These are phyloP conservation scores for Tulasnella sp. DNA, from an alignment of 768 basidiomycete species.

Conservation along the genomic window DNA sequence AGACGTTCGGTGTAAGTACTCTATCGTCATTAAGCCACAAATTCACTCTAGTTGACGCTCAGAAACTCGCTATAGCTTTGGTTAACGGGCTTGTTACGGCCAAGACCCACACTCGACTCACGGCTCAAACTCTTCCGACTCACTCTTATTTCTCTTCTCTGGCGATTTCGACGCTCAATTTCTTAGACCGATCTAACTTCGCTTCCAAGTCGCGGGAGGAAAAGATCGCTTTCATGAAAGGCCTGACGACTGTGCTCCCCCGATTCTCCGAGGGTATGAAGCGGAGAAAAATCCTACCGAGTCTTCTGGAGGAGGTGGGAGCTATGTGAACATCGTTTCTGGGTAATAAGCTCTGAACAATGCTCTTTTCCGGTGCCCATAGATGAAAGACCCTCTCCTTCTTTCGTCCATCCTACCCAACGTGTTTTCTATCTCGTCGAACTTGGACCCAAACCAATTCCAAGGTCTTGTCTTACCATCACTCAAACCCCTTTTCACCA, in stretches of 20 bases:
- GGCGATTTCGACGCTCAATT: slow-evolving; percentile 92
- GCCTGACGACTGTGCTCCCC: slow-evolving; percentile 71
- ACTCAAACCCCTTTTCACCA: slow-evolving; percentile 79
- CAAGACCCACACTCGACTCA: slow-evolving; percentile 65
- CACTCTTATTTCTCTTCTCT: slow-evolving; percentile 93
- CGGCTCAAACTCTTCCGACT: slow-evolving; percentile 72
- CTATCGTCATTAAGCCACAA: neutral
- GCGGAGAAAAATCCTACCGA: slow-evolving; percentile 84
- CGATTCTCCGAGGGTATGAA: slow-evolving; percentile 84
- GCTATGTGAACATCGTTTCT: too few species aligned
- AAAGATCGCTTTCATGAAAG: slow-evolving; percentile 94
- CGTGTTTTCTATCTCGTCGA: slow-evolving; percentile 81
- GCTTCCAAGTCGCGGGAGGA: slow-evolving; percentile 91
- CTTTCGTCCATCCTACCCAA: slow-evolving; percentile 95
- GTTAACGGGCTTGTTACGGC: slow-evolving; percentile 78
- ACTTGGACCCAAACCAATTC: slow-evolving; percentile 76
- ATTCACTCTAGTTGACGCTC: slow-evolving; percentile 17
- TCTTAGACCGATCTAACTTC: slow-evolving; percentile 92
- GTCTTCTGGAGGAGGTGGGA: slow-evolving; percentile 86
- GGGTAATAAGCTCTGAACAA: neutral
- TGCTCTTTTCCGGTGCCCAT: neutral
- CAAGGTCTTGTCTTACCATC: slow-evolving; percentile 75
- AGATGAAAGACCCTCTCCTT: slow-evolving; percentile 93
- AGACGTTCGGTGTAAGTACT: slow-evolving; percentile 64
- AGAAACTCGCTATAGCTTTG: slow-evolving; percentile 50